These are phyloP conservation scores for Xylaria digitata DNA, from an alignment of 2,329 filamentous ascomycete species.

Conservation along the genomic window DNA sequence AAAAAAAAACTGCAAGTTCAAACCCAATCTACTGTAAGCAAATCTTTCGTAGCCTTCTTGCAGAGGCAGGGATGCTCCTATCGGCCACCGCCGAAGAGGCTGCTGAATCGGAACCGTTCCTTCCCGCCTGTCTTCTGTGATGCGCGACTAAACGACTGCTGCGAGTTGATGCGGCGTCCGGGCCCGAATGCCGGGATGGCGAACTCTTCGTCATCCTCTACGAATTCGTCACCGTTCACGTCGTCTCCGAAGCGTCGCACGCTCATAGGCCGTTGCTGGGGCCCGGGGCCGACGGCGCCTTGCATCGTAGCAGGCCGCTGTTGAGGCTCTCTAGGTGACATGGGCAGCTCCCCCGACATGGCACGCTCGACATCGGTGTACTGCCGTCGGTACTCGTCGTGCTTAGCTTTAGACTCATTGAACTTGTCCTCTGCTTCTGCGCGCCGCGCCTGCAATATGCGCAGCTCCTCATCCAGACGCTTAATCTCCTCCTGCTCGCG, in stretches of 20 bases:
- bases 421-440: slow-evolving; percentile 56
- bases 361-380: slow-evolving; percentile 57
- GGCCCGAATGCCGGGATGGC: slow-evolving; percentile 41
- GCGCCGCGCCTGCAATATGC: slow-evolving; percentile 55
- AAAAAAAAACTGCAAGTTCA: background rate
- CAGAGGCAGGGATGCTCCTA: background rate
- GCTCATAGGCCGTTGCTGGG: slow-evolving; percentile 44
- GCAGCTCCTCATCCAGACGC: slow-evolving; percentile 58
- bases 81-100: slow-evolving; percentile 32
- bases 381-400: slow-evolving; percentile 58
- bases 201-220: slow-evolving; percentile 43
- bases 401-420: slow-evolving; percentile 57
- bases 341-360: slow-evolving; percentile 54
- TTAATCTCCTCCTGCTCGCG: slow-evolving; percentile 56
- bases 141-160: slow-evolving; percentile 49
- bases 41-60: background rate
- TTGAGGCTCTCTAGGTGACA: slow-evolving; percentile 36
- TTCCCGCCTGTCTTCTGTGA: slow-evolving; percentile 47
- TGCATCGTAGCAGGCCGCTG: slow-evolving; percentile 37
- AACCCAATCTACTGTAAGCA: background rate
- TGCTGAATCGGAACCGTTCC: slow-evolving; percentile 50
- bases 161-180: slow-evolving; percentile 47
- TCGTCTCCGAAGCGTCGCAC: slow-evolving; percentile 32
- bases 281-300: slow-evolving; percentile 8
- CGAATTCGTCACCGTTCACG: slow-evolving; percentile 30